Evolutionary conservation across 1,284 basidiomycete species (phyloP).

Genomic region (Gomphus bonarii): DNA sequence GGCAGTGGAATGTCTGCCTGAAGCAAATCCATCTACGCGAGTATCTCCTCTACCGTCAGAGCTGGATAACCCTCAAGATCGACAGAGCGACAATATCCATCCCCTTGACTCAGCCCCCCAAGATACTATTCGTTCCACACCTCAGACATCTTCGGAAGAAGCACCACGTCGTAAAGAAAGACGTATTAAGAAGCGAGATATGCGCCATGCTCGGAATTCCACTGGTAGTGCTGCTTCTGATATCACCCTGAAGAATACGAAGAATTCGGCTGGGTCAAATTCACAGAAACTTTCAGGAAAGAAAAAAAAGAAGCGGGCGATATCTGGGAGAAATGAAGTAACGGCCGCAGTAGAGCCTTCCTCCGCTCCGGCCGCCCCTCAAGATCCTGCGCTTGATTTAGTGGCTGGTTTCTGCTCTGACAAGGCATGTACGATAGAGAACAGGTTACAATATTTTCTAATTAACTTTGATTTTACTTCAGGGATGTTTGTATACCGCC

Average conservation of each 20-base stretch:
- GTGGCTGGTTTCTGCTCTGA: background rate
- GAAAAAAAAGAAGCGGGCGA: background rate
- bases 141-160: background rate
- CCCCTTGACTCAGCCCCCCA: background rate
- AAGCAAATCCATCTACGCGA: background rate
- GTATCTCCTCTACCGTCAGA: background rate
- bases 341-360: background rate
- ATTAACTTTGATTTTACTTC: background rate
- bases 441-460: background rate
- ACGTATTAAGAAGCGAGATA: constrained; percentile 3
- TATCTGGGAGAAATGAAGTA: background rate
- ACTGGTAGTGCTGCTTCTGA: background rate
- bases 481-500: background rate
- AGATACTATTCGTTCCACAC: background rate
- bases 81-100: background rate
- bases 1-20: constrained; percentile 1
- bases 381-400: constrained; percentile 3
- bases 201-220: background rate
- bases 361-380: background rate
- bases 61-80: too few species aligned
- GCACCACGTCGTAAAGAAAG: background rate
- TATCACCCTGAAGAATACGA: background rate
- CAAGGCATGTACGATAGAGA: background rate
- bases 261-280: background rate
- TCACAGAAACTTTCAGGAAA: background rate